Evolutionary conservation across 352 stramenopile genomes (phyloP), one percentile per base, ranked within the genome.

Genomic region (Elongisporangium undulatum): DNA sequence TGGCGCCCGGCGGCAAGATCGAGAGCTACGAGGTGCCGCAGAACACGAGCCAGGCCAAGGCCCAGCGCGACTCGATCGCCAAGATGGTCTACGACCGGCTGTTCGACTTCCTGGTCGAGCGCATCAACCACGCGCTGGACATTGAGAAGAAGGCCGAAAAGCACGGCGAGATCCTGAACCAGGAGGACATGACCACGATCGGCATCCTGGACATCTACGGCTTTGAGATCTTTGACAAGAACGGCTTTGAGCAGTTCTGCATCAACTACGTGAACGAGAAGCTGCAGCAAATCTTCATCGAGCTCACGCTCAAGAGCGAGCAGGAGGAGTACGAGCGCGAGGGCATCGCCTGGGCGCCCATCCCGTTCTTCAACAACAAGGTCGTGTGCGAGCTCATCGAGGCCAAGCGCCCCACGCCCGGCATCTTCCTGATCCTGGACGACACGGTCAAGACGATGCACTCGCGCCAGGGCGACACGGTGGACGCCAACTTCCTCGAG

Each of bases 171-270:
- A 75, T 88, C 8, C 52, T 92, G 50, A 78, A 92, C 39, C 82
- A 87, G 62, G 52, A 88, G 64, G 64, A 86, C 17, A 88, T 92
- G 77, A 84, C 75, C 17, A 94, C 69, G 55, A 88, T 98, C 66
- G 91, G 93, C 52, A 95, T 98, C 29, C 74, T 98, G 39, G 96
- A 99, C 66, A 98, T 99, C 59, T 99, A 98, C 67, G 95, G 96
- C 1, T 99, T 99, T 78, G 96, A 99, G 68, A 90, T 90, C 20
- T 98, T 98, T 59, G 77, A 97, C 53, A 88, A 87, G 41, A 98
- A 98, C 66, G 89, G 82, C 16, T 98, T 98, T 66, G 92, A 98
- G 67, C 95, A 99, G 67, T 95, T 98, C 49, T 98, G 92, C 61
- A 98, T 98, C 82, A 98, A 98, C 71, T 98, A 95, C 54, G 90